Evolutionary conservation across 441 rosid genomes (phyloP), one percentile per base, ranked within the genome.

Genomic region (Aleurites moluccanus): DNA sequence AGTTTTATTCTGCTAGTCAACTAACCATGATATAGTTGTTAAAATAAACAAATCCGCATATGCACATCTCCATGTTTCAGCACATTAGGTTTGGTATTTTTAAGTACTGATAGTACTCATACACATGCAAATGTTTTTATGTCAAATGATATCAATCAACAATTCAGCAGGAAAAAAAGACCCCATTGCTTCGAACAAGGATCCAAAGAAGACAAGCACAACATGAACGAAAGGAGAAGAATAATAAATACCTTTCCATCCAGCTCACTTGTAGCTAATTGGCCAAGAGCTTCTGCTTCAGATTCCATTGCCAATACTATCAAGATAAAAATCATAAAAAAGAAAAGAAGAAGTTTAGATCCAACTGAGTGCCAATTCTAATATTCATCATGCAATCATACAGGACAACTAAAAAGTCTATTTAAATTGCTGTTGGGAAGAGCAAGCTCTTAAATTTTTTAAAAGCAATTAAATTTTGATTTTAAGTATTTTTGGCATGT

Each of bases 281-380:
- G 91, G 55, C 86, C 89, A 70, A 91, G 78, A 63, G 94, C 88
- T 70, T 91, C 97, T 52, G 94, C 91, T 85, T 89, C 88, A 14
- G 92, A 91, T 83, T 91, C 97, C 97, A 91, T 90, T 74, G 88
- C 84, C 92, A 91, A 6, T 44, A 91, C 96, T 91, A 18, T 52
- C 57, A 71, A 70, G 45, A 60, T 30, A 45, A 62, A 67, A 57
- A 73, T 47, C 45, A 64, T 40, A 56, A 62, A 59, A 63, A 67
- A 50, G 16, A 28, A 66, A 56, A 64, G 59, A n/a, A n/a, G n/a
- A 30, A 38, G 65, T 55, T 75, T 42, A 28, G 70, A 63, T 53
- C 77, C 71, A 63, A 59, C 73, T 71, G n/a, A 49, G 56, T 21
- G 3, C 16, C 72, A 18, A 21, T 38, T 55, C 13, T 23, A 71